These are phyloP conservation scores for Holtermanniella nyarrowii DNA, from an alignment of 768 basidiomycete species.

Conservation along the genomic window DNA sequence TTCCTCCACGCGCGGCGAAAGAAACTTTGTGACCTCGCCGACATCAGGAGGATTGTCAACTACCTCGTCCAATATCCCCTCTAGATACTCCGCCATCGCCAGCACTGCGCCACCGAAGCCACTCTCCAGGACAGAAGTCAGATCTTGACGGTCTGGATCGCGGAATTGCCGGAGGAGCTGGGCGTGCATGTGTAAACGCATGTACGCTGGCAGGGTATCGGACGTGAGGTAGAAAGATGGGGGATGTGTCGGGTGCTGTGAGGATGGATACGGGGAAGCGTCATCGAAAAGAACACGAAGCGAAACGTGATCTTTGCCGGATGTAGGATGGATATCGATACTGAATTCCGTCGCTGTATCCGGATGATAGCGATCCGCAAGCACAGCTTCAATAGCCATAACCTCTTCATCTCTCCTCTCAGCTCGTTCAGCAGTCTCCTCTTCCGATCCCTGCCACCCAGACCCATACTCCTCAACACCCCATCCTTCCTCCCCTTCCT, in stretches of 20 bases:
- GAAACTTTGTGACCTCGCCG: slow-evolving; percentile 54
- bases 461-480: slow-evolving; percentile 25
- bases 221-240: slow-evolving; percentile 70
- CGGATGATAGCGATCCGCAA: slow-evolving; percentile 32
- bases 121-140: slow-evolving; percentile 48
- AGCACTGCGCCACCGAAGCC: slow-evolving; percentile 64
- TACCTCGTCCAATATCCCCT: slow-evolving; percentile 58
- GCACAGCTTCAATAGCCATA: slow-evolving; percentile 37
- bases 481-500: slow-evolving; percentile 30
- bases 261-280: slow-evolving; percentile 46
- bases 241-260: slow-evolving; percentile 43
- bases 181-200: slow-evolving; percentile 71
- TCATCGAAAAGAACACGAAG: slow-evolving; percentile 57
- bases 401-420: slow-evolving; percentile 40
- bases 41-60: slow-evolving; percentile 61
- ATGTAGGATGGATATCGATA: slow-evolving; percentile 22
- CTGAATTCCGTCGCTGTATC: slow-evolving; percentile 23
- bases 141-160: slow-evolving; percentile 43
- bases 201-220: slow-evolving; percentile 58
- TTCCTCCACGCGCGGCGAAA: slow-evolving; percentile 42
- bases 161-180: slow-evolving; percentile 53
- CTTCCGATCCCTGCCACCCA: slow-evolving; percentile 17
- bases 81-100: slow-evolving; percentile 52
- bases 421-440: slow-evolving; percentile 24
- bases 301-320: slow-evolving; percentile 41